A percentile compares a stretch with the other conserved stretches of the same genome.
Conservation (phyloP, 164 flowering plant genomes). For the Magnolia kwangsiensis region DNA sequence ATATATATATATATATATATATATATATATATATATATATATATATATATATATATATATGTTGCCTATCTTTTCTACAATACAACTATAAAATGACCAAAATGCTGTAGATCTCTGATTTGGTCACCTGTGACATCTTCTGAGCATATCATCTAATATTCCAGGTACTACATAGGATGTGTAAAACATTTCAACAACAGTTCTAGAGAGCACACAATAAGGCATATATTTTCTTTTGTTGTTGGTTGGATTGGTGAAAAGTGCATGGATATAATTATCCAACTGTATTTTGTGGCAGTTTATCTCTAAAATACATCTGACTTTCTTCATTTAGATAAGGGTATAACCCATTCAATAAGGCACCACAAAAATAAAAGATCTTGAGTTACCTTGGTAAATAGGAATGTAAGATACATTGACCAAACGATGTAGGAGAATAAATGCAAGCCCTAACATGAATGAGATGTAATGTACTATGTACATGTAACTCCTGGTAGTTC, state of each 20-base stretch:
- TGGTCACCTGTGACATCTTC: neutral
- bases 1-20: too few species aligned
- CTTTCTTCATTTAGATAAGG: too few species aligned
- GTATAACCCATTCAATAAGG: too few species aligned
- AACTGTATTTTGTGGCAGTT: slow-evolving; percentile 38
- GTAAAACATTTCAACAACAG: slow-evolving; percentile 51
- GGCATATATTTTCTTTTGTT: slow-evolving; percentile 7
- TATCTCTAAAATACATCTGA: slow-evolving; percentile 37
- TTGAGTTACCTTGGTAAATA: neutral
- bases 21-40: too few species aligned
- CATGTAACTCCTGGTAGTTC: neutral
- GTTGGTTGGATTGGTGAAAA: too few species aligned
- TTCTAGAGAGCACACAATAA: slow-evolving; percentile 60
- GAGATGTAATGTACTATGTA: neutral
- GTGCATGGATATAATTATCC: neutral
- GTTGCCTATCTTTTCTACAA: too few species aligned
- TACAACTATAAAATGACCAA: too few species aligned
- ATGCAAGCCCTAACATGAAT: neutral
- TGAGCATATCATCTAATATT: neutral
- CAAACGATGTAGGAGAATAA: neutral
- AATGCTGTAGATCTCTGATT: neutral
- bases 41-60: too few species aligned
- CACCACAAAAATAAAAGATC: neutral
- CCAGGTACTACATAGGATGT: slow-evolving; percentile 50
- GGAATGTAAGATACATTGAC: neutral